Percentiles rank a stretch among this genome's conserved stretches.
These are phyloP conservation scores for Penicillium brevicompactum DNA, from an alignment of 2,329 filamentous ascomycete species.

Conservation along the genomic window DNA sequence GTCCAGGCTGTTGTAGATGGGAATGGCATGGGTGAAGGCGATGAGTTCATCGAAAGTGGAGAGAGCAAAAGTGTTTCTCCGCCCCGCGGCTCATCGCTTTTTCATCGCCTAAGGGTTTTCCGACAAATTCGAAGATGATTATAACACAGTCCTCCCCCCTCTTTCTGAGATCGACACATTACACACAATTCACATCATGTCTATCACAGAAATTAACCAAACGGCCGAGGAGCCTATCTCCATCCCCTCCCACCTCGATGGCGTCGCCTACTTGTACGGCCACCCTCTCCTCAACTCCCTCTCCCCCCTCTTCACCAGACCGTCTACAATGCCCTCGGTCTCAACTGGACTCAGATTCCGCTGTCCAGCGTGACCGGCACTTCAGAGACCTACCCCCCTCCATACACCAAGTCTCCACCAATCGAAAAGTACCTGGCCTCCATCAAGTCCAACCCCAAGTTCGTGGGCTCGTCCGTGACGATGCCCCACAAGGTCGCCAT, in stretches of 20 bases:
- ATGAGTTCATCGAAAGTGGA: background rate
- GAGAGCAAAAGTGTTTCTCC: constrained; percentile 21
- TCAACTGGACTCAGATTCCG: constrained; percentile 56
- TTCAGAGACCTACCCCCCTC: constrained; percentile 35
- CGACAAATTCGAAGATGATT: background rate
- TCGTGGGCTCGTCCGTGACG: constrained; percentile 69
- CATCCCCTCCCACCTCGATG: constrained; percentile 43
- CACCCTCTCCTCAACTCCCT: constrained; percentile 59
- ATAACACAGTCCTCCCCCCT: constrained; percentile 1
- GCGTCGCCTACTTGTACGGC: constrained; percentile 59
- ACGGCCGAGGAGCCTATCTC: constrained; percentile 35
- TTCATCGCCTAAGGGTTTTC: constrained; percentile 2
- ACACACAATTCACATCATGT: constrained; percentile 20
- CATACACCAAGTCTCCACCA: constrained; percentile 38
- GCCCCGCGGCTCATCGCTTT: constrained; percentile 18
- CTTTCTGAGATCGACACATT: background rate
- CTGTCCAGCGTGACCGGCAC: constrained; percentile 40
- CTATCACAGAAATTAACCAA: constrained; percentile 17
- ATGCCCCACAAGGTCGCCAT: constrained; percentile 85
- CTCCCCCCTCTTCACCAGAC: constrained; percentile 59
- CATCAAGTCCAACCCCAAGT: constrained; percentile 42
- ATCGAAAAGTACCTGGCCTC: constrained; percentile 38
- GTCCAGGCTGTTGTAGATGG: too few relatives aligned
- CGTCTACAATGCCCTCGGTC: constrained; percentile 53
- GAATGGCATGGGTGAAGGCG: background rate